A percentile compares a stretch with the other conserved stretches of the same genome.
phyloP scores from a whole-genome alignment of 148 eudicot genomes.

The Nyssa sinensis region DNA sequence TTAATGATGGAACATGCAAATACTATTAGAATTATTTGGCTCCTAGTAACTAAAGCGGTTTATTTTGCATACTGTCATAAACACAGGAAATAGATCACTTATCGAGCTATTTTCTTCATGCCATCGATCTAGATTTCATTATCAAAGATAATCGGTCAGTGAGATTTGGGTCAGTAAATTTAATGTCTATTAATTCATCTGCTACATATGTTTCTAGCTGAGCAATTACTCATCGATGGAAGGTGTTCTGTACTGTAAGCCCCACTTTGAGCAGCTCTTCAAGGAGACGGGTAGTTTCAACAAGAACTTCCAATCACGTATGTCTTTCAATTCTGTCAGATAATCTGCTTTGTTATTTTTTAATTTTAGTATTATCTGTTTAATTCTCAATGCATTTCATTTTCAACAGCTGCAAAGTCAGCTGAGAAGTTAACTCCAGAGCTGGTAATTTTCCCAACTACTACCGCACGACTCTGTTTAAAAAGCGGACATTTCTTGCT shows the following conservation, averaged over 20 bases:
- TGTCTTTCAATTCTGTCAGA: constrained; percentile 1
- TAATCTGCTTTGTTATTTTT: not conserved
- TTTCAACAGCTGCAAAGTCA: constrained; percentile 62
- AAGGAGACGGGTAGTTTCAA: constrained; percentile 84
- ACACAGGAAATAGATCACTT: not conserved
- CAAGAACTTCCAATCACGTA: constrained; percentile 94
- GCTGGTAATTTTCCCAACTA: constrained; percentile 49
- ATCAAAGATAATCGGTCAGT: not conserved
- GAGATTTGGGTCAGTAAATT: not conserved
- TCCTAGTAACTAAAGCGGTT: not conserved
- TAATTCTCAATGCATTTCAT: constrained; percentile 9
- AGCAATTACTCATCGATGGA: constrained; percentile 92
- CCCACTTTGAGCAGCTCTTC: constrained; percentile 96
- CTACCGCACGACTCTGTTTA: not conserved
- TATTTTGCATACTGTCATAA: not conserved
- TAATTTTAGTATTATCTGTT: not conserved
- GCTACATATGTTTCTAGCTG: constrained; percentile 45
- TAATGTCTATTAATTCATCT: not conserved
- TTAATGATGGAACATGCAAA: not conserved
- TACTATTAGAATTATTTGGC: not conserved
- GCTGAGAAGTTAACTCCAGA: constrained; percentile 66
- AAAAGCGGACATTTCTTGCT: not conserved
- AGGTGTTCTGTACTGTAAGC: constrained; percentile 89
- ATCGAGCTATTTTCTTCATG: not conserved
- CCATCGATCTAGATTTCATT: not conserved